Percentiles rank a stretch among this genome's conserved stretches.
Conservation (phyloP, 2,329 filamentous ascomycete genomes). For the Aspergillus floridensis region DNA sequence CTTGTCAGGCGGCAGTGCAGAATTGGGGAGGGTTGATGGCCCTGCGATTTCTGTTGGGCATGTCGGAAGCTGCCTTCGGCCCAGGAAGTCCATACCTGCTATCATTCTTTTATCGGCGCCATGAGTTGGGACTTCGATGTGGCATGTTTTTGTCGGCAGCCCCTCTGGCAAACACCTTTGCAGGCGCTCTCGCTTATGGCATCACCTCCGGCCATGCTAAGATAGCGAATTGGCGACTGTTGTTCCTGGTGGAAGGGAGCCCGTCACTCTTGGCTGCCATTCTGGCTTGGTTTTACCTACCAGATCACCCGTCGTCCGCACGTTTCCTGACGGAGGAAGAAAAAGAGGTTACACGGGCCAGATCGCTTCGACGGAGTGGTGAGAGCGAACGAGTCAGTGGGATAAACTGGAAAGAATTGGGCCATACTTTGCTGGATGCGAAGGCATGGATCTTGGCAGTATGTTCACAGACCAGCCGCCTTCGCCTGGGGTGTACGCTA, state of each 20-base stretch:
- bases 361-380: constrained; percentile 55
- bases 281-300: constrained; percentile 55
- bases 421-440: constrained; percentile 43
- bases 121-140: constrained; percentile 56
- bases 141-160: constrained; percentile 57
- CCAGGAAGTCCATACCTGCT: constrained; percentile 51
- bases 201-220: constrained; percentile 60
- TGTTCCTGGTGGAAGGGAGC: constrained; percentile 65
- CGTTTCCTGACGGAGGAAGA: constrained; percentile 58
- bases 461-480: constrained; percentile 16
- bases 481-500: background rate
- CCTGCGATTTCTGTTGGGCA: constrained; percentile 49
- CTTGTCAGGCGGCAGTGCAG: constrained; percentile 45
- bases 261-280: constrained; percentile 57
- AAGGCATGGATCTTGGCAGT: constrained; percentile 51
- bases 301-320: constrained; percentile 53
- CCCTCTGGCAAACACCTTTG: constrained; percentile 76
- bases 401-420: constrained; percentile 50
- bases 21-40: constrained; percentile 51
- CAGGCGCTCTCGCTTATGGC: constrained; percentile 64
- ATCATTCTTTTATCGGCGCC: constrained; percentile 59
- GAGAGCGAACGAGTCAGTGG: constrained; percentile 41
- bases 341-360: constrained; percentile 54
- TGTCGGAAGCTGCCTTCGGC: constrained; percentile 48
- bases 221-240: constrained; percentile 62